Evolutionary conservation across 306 rosid genomes (phyloP).

Genomic region (Vigna radiata): DNA sequence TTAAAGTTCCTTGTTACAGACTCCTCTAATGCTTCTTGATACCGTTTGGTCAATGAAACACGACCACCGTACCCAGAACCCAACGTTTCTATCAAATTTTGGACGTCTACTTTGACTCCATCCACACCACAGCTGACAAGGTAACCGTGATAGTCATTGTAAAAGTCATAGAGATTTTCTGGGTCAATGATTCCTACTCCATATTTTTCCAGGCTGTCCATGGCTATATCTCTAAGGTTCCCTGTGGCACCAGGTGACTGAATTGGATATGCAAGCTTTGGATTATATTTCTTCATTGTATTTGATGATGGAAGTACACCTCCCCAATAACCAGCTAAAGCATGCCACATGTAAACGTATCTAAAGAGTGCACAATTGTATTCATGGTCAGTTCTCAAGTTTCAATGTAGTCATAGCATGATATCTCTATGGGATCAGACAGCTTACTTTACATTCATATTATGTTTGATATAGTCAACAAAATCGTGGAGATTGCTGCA

Average conservation of each 20-base stretch:
- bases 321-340: conserved; percentile 86
- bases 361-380: conserved; percentile 48
- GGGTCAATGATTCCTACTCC: conserved; percentile 74
- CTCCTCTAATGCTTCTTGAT: conserved; percentile 72
- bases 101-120: conserved; percentile 82
- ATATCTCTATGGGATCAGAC: conserved; percentile 4
- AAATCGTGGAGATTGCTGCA: conserved; percentile 57
- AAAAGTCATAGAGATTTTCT: conserved; percentile 57
- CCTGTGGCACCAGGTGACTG: conserved; percentile 63
- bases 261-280: conserved; percentile 61
- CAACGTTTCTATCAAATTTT: conserved; percentile 70
- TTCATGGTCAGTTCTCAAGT: conserved; percentile 8
- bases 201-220: conserved; percentile 71
- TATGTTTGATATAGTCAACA: conserved; percentile 58
- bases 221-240: conserved; percentile 59
- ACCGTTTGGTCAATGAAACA: conserved; percentile 54
- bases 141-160: conserved; percentile 70
- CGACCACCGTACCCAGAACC: conserved; percentile 76
- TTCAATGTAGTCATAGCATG: neutral
- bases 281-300: conserved; percentile 62
- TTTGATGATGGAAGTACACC: conserved; percentile 71
- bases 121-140: conserved; percentile 69
- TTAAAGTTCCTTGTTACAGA: conserved; percentile 65
- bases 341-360: conserved; percentile 77
- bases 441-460: conserved; percentile 68